Conservation (phyloP, 2,329 filamentous ascomycete species). For the Cladophialophora chaetospira region DNA sequence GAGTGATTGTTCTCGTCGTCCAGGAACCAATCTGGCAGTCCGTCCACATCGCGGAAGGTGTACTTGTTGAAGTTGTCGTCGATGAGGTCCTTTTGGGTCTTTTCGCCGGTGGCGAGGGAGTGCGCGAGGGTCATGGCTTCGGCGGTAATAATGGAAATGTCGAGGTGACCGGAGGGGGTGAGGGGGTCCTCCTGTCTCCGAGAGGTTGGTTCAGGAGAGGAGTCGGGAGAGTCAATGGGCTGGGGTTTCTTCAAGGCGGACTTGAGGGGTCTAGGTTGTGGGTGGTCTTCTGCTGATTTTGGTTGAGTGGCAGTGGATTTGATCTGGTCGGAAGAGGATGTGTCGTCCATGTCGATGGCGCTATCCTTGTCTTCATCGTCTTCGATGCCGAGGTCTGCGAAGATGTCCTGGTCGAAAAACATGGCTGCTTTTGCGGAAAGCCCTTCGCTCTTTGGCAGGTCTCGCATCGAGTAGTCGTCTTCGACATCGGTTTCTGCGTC, state of each 20-base stretch:
- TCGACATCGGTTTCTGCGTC: slow-evolving; percentile 43
- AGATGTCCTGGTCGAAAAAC: slow-evolving; percentile 95
- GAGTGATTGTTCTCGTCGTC: slow-evolving; percentile 88
- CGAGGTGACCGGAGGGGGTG: slow-evolving; percentile 53
- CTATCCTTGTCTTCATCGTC: slow-evolving; percentile 41
- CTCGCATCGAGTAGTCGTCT: slow-evolving; percentile 11
- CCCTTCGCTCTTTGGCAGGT: slow-evolving; percentile 44
- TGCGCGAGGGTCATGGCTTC: slow-evolving; percentile 98
- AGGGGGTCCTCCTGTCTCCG: slow-evolving; percentile 41
- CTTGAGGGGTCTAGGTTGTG: slow-evolving; percentile 33
- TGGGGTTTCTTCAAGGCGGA: slow-evolving; percentile 34
- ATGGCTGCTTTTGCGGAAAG: slow-evolving; percentile 82
- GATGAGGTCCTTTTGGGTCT: slow-evolving; percentile 73
- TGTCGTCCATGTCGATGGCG: slow-evolving; percentile 41
- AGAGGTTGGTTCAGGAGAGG: slow-evolving; percentile 40
- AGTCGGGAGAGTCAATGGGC: slow-evolving; percentile 27
- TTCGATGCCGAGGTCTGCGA: slow-evolving; percentile 74
- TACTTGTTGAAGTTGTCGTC: slow-evolving; percentile 95
- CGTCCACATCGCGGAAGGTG: slow-evolving; percentile 85
- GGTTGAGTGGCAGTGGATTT: slow-evolving; percentile 14
- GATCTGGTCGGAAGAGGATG: slow-evolving; percentile 30
- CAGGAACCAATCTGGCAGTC: slow-evolving; percentile 95
- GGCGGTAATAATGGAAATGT: slow-evolving; percentile 98
- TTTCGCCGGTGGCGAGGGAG: slow-evolving; percentile 82
- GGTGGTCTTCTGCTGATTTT: slow-evolving; percentile 31